These are phyloP conservation scores for Rhinocladiella mackenziei DNA, from an alignment of 2,329 filamentous ascomycete species.

Conservation along the genomic window DNA sequence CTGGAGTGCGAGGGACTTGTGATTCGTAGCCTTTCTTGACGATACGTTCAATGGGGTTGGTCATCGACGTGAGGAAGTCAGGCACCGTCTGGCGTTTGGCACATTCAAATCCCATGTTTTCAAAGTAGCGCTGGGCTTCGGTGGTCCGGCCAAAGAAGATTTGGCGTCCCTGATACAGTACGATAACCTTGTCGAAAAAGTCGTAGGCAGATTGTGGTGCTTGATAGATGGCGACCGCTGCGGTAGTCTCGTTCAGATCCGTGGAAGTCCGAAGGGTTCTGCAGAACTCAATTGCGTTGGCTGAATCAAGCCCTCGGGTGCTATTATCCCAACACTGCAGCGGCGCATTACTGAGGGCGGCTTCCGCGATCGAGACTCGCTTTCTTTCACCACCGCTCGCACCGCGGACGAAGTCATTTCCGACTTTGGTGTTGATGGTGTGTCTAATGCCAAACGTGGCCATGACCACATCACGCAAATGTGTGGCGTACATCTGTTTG, in stretches of 20 bases:
- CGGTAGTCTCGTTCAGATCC: conserved; percentile 47
- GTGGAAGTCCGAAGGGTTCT: conserved; percentile 49
- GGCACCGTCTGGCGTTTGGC: conserved; percentile 63
- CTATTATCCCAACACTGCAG: conserved; percentile 41
- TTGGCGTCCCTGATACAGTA: conserved; percentile 65
- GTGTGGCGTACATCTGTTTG: conserved; percentile 39
- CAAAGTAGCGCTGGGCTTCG: conserved; percentile 62
- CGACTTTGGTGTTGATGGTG: conserved; percentile 49
- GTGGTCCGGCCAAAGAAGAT: conserved; percentile 68
- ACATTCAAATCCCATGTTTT: conserved; percentile 64
- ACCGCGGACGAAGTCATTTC: conserved; percentile 56
- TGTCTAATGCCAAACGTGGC: conserved; percentile 48
- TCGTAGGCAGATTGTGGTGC: conserved; percentile 52
- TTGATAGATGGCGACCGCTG: conserved; percentile 56
- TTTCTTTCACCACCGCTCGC: conserved; percentile 61
- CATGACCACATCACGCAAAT: conserved; percentile 46
- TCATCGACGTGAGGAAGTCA: conserved; percentile 67
- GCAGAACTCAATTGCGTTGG: conserved; percentile 57
- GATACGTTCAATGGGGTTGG: conserved; percentile 59
- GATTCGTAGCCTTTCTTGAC: conserved; percentile 55
- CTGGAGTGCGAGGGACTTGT: conserved; percentile 59
- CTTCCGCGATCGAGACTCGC: conserved; percentile 58
- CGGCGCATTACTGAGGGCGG: conserved; percentile 41
- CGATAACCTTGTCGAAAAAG: conserved; percentile 68
- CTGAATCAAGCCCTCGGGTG: conserved; percentile 51